Percentiles rank a stretch among this genome's conserved stretches.
Evolutionary conservation across 2,329 filamentous ascomycete species (phyloP).

Genomic region (Didymella keratinophila): DNA sequence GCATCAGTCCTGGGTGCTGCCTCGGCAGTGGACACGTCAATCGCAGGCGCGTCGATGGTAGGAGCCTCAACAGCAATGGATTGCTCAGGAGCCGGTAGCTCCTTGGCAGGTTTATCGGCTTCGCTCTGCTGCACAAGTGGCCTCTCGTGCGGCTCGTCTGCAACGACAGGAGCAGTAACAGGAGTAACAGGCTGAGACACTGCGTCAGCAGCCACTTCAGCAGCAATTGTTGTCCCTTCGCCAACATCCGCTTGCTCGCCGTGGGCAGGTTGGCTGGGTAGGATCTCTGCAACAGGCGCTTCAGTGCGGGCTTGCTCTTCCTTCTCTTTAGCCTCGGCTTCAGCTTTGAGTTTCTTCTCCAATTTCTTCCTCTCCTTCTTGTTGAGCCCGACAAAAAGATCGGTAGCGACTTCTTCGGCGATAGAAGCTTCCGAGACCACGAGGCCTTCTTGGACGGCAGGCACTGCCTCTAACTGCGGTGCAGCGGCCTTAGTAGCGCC

Average conservation of each 20-base stretch:
- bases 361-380: conserved; percentile 33
- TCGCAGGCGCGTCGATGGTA: not conserved
- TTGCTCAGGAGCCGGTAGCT: not conserved
- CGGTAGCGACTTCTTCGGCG: not conserved
- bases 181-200: not conserved
- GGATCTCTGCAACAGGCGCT: not conserved
- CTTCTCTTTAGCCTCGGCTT: conserved; percentile 33
- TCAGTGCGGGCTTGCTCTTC: not conserved
- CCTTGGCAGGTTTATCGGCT: not conserved
- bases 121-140: not conserved
- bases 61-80: not conserved
- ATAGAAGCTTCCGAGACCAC: not conserved
- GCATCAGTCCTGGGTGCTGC: not conserved
- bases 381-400: conserved; percentile 15
- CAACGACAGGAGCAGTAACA: not conserved
- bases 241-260: not conserved
- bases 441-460: not conserved
- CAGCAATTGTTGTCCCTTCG: not conserved
- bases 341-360: conserved; percentile 37
- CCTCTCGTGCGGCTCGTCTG: not conserved
- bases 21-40: not conserved
- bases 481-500: not conserved
- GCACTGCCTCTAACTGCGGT: not conserved
- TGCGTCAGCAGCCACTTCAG: not conserved
- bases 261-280: not conserved